Percentiles rank a stretch among this genome's conserved stretches.
Evolutionary conservation across 495 filamentous ascomycete genomes (phyloP).

Genomic region (Penicillium manginii): DNA sequence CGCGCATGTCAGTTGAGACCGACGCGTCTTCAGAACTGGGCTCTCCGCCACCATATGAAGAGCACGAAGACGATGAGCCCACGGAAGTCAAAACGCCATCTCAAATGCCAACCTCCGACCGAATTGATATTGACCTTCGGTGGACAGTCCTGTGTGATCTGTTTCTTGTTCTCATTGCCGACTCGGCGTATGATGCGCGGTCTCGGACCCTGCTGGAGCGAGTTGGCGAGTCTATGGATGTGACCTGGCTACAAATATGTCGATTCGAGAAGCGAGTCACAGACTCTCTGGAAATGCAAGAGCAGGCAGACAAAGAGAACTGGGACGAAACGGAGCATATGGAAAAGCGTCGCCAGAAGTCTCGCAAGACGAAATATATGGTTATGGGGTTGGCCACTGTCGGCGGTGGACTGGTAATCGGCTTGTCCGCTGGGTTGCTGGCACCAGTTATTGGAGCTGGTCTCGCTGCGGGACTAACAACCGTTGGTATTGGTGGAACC

Average conservation of each 20-base stretch:
- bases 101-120: conserved; percentile 75
- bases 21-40: conserved; percentile 38
- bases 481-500: conserved; percentile 90
- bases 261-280: conserved; percentile 97
- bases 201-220: conserved; percentile 84
- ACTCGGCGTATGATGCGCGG: conserved; percentile 89
- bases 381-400: conserved; percentile 98
- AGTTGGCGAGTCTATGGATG: conserved; percentile 75
- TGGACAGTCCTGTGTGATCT: conserved; percentile 98
- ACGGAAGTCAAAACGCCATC: conserved; percentile 78
- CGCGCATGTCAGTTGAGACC: conserved; percentile 34
- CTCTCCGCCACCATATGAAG: conserved; percentile 73
- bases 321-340: conserved; percentile 98
- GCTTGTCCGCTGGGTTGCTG: conserved; percentile 86
- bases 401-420: conserved; percentile 93
- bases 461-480: conserved; percentile 91
- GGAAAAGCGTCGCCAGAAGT: conserved; percentile 80
- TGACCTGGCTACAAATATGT: conserved; percentile 92
- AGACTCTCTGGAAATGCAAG: conserved; percentile 96
- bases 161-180: conserved; percentile 93
- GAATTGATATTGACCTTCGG: conserved; percentile 92
- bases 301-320: conserved; percentile 86
- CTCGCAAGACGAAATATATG: conserved; percentile 79
- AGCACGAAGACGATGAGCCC: conserved; percentile 68
- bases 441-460: conserved; percentile 95